Conservation (phyloP, 306 rosid species). For the Sicyos baderoa region DNA sequence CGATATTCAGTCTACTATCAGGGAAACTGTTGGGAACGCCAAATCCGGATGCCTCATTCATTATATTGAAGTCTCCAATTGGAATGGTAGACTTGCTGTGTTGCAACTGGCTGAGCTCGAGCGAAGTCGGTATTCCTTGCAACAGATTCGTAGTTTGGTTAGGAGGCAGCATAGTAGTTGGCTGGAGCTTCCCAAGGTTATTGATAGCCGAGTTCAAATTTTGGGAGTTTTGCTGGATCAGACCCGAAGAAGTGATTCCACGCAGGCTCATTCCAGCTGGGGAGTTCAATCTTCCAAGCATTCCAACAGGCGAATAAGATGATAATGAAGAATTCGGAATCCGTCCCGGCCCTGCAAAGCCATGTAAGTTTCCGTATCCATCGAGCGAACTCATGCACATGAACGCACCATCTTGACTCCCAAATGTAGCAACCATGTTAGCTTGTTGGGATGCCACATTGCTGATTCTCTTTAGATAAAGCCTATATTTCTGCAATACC, state of each 20-base stretch:
- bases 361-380: slow-evolving; percentile 41
- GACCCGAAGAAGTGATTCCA: slow-evolving; percentile 45
- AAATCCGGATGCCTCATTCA: slow-evolving; percentile 39
- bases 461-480: slow-evolving; percentile 37
- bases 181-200: slow-evolving; percentile 41
- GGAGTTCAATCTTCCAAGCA: slow-evolving; percentile 41
- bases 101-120: slow-evolving; percentile 48
- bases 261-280: slow-evolving; percentile 34
- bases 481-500: slow-evolving; percentile 58
- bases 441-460: slow-evolving; percentile 34
- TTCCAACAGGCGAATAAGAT: slow-evolving; percentile 43
- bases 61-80: slow-evolving; percentile 34
- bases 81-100: slow-evolving; percentile 34
- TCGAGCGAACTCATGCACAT: slow-evolving; percentile 32
- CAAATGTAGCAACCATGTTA: slow-evolving; percentile 32
- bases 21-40: slow-evolving; percentile 33
- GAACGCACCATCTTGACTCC: slow-evolving; percentile 42
- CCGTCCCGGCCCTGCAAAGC: slow-evolving; percentile 37
- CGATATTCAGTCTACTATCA: slow-evolving; percentile 28
- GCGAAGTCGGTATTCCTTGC: slow-evolving; percentile 45
- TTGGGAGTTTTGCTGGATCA: slow-evolving; percentile 30
- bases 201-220: slow-evolving; percentile 31
- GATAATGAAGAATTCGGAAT: slow-evolving; percentile 34
- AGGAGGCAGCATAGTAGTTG: slow-evolving; percentile 26
- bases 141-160: slow-evolving; percentile 40